Base-by-base conservation (phyloP, 2,329 filamentous ascomycete species). In the Alternaria rosae region DNA sequence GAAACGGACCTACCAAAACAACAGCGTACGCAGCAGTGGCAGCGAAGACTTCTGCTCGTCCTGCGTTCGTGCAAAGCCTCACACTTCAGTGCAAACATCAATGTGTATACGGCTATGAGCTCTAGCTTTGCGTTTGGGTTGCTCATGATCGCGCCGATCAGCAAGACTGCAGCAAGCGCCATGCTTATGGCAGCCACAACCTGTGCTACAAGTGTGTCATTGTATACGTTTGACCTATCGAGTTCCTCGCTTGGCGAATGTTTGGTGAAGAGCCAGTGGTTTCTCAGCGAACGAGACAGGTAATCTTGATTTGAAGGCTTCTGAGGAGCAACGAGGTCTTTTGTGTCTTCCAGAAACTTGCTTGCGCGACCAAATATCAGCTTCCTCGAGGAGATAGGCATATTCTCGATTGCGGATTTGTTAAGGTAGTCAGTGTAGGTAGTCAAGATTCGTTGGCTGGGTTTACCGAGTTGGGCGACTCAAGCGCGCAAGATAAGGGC, bases 1-100 rank as follows among this genome's bases (percentile, higher is more conserved):
- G 17, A 9, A n/a, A 45, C 53, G 15, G 25, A 55, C 42, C 57
- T 13, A 71, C 70, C 20, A 68, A 61, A 8, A 70, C 67, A 17
- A 69, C 70, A 3, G 69, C 70, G 44, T 71, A 73, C 4, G 65
- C 68, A 11, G 71, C 70, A 6, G 71, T 71, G 30, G 71, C 63
- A 17, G 66, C 70, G 54, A 74, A 73, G 4, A 75, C 61, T n/a
- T 73, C 70, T 4, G 64, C 62, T 25, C 68, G 60, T 51, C 54
- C 59, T 28, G 70, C 69, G 30, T 66, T 73, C 1, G 66, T 71
- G 32, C 70, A 64, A 8, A 70, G 20, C 4, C 52, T 54, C 1
- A 74, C 59, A 55, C 68, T n/a, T 75, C 6, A 64, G 11, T 4
- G 70, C 70, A 26, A 76, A 75, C 1, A 74, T 50, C 10, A 63